Evolutionary conservation across 805 yeast species (phyloP).

Genomic region (Kodamaea hsintzibuensis): DNA sequence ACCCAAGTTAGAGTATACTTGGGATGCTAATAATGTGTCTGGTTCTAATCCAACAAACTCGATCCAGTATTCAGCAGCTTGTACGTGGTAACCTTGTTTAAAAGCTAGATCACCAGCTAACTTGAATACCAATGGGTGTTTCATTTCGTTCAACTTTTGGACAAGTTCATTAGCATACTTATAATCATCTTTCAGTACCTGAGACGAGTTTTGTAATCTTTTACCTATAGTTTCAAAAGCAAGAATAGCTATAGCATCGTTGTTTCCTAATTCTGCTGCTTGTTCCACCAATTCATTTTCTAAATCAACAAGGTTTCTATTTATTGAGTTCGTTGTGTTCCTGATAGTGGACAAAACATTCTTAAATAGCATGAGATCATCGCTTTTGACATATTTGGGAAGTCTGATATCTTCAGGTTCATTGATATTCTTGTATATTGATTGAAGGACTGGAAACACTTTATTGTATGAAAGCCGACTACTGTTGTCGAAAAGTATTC

Average conservation of each 20-base stretch:
- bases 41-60: slow-evolving; percentile 57
- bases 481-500: slow-evolving; percentile 67
- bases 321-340: slow-evolving; percentile 57
- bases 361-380: slow-evolving; percentile 69
- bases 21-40: slow-evolving; percentile 63
- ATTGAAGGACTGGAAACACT: slow-evolving; percentile 53
- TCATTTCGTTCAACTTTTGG: slow-evolving; percentile 51
- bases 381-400: slow-evolving; percentile 51
- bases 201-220: slow-evolving; percentile 22
- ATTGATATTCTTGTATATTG: slow-evolving; percentile 51
- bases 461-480: slow-evolving; percentile 54
- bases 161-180: slow-evolving; percentile 63
- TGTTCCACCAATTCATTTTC: slow-evolving; percentile 76
- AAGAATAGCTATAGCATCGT: slow-evolving; percentile 75
- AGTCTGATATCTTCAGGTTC: slow-evolving; percentile 34
- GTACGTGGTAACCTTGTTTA: slow-evolving; percentile 44
- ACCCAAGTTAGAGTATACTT: slow-evolving; percentile 70
- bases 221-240: slow-evolving; percentile 60
- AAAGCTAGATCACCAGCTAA: slow-evolving; percentile 76
- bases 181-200: slow-evolving; percentile 51
- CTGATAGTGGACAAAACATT: slow-evolving; percentile 64
- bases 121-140: slow-evolving; percentile 76
- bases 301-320: slow-evolving; percentile 54
- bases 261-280: slow-evolving; percentile 81
- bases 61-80: slow-evolving; percentile 62